Conservation (phyloP, 2,329 filamentous ascomycete genomes). For the Phaeoacremonium minimum region DNA sequence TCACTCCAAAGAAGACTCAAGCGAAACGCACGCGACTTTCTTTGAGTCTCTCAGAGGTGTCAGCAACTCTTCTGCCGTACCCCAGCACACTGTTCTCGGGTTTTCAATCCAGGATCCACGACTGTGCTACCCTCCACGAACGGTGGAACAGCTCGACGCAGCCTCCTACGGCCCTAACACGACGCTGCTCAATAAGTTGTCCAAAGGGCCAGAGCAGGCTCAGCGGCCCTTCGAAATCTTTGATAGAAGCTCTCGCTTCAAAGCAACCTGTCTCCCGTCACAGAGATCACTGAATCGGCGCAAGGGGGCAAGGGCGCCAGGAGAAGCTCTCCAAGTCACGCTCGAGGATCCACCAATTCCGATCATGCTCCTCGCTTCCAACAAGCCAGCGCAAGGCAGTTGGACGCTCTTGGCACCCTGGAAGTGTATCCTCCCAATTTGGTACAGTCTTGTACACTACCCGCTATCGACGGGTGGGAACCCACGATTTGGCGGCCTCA, state of each 20-base stretch:
- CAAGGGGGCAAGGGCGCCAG: conserved; percentile 59
- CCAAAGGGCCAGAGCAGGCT: no score
- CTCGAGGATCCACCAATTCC: conserved; percentile 72
- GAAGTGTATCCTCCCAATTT: conserved; percentile 81
- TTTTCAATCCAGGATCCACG: conserved; percentile 79
- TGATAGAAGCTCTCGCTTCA: conserved; percentile 60
- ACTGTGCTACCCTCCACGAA: conserved; percentile 68
- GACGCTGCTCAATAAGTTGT: no score
- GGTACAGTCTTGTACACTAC: conserved; percentile 81
- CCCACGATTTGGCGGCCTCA: conserved; percentile 75
- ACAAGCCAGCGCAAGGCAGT: conserved; percentile 54
- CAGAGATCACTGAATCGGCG: conserved; percentile 81
- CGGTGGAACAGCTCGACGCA: conserved; percentile 34
- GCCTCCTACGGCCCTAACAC: no score
- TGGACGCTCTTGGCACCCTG: conserved; percentile 88
- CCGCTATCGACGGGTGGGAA: conserved; percentile 77
- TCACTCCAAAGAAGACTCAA: conserved; percentile 21
- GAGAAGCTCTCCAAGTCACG: conserved; percentile 53
- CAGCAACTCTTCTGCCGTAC: conserved; percentile 66
- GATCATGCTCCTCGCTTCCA: conserved; percentile 62
- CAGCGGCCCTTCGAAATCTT: conserved; percentile 60
- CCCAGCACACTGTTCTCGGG: conserved; percentile 63
- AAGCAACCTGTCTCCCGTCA: conserved; percentile 62
- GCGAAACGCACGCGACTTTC: conserved; percentile 37
- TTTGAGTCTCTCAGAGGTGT: conserved; percentile 53